A percentile compares a stretch with the other conserved stretches of the same genome.
Conservation (phyloP, 768 basidiomycete species). For the Leucosporidium creatinivorum region DNA sequence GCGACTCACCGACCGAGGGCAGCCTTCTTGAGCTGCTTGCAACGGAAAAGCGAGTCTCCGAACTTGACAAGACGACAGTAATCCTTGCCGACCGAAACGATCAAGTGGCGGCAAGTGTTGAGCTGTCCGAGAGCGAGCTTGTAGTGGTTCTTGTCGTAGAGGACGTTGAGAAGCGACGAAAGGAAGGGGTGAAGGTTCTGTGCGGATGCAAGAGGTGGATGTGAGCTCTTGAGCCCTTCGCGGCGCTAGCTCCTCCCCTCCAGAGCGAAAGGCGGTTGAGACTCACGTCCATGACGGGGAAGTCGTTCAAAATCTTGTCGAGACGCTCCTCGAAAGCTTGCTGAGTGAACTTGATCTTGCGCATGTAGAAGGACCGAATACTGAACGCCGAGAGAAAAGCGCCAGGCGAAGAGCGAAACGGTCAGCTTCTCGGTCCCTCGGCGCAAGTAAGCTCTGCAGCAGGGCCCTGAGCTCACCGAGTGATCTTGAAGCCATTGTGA, state of each 20-base stretch:
- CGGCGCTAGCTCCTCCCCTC: not conserved
- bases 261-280: not conserved
- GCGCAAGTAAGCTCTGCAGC: constrained; percentile 41
- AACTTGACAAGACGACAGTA: constrained; percentile 95
- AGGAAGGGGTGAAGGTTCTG: constrained; percentile 91
- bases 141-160: constrained; percentile 99
- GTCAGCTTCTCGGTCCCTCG: not conserved
- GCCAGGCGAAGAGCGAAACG: not conserved
- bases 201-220: not conserved
- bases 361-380: constrained; percentile 56
- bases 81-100: constrained; percentile 94
- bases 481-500: constrained; percentile 99
- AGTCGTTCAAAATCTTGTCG: constrained; percentile 84
- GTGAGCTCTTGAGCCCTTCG: not conserved
- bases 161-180: constrained; percentile 88
- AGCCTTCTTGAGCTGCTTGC: constrained; percentile 96
- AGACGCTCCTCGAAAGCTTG: constrained; percentile 95
- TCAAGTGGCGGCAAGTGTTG: constrained; percentile 88
- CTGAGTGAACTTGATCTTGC: constrained; percentile 95
- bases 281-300: constrained; percentile 92
- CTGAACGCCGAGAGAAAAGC: not conserved
- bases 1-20: constrained; percentile 80
- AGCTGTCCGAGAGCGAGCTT: constrained; percentile 96
- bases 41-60: constrained; percentile 93
- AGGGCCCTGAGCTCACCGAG: constrained; percentile 54